A percentile compares a stretch with the other conserved stretches of the same genome.
Evolutionary conservation across 441 rosid genomes (phyloP).

Genomic region (Erodium texanum): DNA sequence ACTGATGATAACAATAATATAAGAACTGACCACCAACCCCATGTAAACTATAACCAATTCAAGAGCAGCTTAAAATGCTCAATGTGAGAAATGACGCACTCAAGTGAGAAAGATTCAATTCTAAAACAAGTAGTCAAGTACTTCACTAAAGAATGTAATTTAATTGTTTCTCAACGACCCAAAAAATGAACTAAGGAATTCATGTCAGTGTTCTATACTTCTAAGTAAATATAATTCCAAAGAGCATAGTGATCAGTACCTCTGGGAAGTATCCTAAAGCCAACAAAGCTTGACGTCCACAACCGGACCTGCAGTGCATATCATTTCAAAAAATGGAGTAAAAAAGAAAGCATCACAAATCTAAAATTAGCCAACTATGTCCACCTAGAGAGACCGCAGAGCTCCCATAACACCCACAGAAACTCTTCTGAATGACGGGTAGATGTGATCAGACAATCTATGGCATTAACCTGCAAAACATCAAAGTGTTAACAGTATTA

Average conservation of each 20-base stretch:
- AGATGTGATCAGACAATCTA: slow-evolving; percentile 68
- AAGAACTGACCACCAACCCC: too few relatives aligned
- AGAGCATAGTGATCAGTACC: slow-evolving; percentile 36
- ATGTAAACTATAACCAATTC: too few relatives aligned
- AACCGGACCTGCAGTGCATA: slow-evolving; percentile 78
- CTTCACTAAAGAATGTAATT: too few relatives aligned
- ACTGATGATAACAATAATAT: too few relatives aligned
- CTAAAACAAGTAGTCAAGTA: too few relatives aligned
- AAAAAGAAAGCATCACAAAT: slow-evolving; percentile 18
- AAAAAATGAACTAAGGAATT: slow-evolving; percentile 8
- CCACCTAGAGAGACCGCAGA: slow-evolving; percentile 87
- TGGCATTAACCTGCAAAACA: slow-evolving; percentile 59
- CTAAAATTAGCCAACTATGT: slow-evolving; percentile 17
- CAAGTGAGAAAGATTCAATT: too few relatives aligned
- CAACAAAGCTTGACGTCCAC: slow-evolving; percentile 88
- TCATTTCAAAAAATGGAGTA: slow-evolving; percentile 22
- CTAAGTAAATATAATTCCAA: not conserved
- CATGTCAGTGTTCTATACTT: slow-evolving; percentile 1
- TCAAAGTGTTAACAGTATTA: slow-evolving; percentile 9
- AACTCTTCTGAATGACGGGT: slow-evolving; percentile 88
- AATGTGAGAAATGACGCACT: too few relatives aligned
- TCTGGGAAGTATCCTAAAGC: slow-evolving; percentile 73
- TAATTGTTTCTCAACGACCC: not conserved
- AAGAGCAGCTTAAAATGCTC: too few relatives aligned
- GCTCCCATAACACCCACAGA: slow-evolving; percentile 94